These are phyloP conservation scores for Lachnellula hyalina DNA, from an alignment of 2,329 filamentous ascomycete species.

Conservation along the genomic window DNA sequence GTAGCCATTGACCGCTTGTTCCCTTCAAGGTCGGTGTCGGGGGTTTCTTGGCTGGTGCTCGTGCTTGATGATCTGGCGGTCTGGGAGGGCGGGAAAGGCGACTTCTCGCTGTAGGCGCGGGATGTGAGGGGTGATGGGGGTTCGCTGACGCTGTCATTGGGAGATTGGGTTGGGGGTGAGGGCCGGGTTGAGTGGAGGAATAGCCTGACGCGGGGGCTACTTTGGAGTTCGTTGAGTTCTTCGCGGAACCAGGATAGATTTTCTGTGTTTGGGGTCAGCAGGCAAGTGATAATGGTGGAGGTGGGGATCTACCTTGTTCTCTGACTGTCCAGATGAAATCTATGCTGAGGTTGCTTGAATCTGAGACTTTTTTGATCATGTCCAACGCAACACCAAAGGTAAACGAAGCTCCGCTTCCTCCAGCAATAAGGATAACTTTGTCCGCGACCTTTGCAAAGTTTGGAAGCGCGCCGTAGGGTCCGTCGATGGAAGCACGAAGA, in stretches of 20 bases:
- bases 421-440: slow-evolving; percentile 53
- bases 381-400: slow-evolving; percentile 45
- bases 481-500: slow-evolving; percentile 50
- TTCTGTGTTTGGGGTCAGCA: slow-evolving; percentile 9
- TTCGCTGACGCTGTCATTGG: not conserved
- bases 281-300: too few species aligned
- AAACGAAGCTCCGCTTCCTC: slow-evolving; percentile 58
- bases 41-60: not conserved
- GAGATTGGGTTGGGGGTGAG: not conserved
- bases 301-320: slow-evolving; percentile 35
- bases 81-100: not conserved
- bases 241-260: slow-evolving; percentile 19
- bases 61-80: not conserved
- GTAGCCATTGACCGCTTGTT: not conserved
- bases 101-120: slow-evolving; percentile 11
- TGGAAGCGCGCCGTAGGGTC: slow-evolving; percentile 53
- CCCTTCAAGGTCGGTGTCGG: slow-evolving; percentile 6
- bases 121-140: not conserved
- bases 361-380: slow-evolving; percentile 37
- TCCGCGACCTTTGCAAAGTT: slow-evolving; percentile 45
- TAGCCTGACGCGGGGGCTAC: slow-evolving; percentile 26
- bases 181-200: slow-evolving; percentile 29
- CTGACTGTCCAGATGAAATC: slow-evolving; percentile 47
- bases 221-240: slow-evolving; percentile 27
- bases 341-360: slow-evolving; percentile 31